Base-by-base conservation (phyloP, 768 basidiomycete genomes). In the Lactifluus subvellereus region DNA sequence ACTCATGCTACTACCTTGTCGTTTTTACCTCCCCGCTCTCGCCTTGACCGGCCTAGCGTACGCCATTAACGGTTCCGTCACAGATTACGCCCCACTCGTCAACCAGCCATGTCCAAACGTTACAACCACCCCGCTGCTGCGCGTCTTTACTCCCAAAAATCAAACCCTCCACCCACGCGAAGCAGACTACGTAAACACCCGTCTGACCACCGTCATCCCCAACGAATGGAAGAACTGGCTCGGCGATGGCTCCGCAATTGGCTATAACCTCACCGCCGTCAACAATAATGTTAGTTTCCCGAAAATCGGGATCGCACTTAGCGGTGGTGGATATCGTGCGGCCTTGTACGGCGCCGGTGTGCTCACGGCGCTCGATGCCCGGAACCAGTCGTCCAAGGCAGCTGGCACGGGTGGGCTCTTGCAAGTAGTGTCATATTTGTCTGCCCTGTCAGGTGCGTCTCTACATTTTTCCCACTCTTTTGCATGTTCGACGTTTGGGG, bases 281-380 rank as follows among this genome's bases (percentile, higher is more conserved):
- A 20, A 4, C 27, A 51, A 30, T 70, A 67, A 71, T 45, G 72
- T 67, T 2, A 71, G 73, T 30, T 77, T 81, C 59, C 82, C 85
- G 9, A 79, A 76, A 57, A 73, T 89, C 30, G 87, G 81, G 2
- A 75, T 89, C 54, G 88, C 88, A 1, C 74, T 89, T 10, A 84
- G 85, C 27, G 90, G 90, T 2, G 86, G 86, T 14, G 88, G 88
- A 0, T 79, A 85, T 45, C 78, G 90, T 43, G 82, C 88, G 0
- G 86, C 87, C 0, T 81, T 83, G 62, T 87, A 80, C 60, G 86
- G 82, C 22, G 88, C 85, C 0, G 86, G 78, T 9, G 79, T 82
- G 56, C 68, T 87, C 20, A 78, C 75, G 14, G 85, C 77, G 1
- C 72, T 88, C 51, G 87, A 91, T 74, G 80, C 80, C 30, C 76